Evolutionary conservation across 1,284 basidiomycete genomes (phyloP).

Genomic region (Ustilago cynodontis): DNA sequence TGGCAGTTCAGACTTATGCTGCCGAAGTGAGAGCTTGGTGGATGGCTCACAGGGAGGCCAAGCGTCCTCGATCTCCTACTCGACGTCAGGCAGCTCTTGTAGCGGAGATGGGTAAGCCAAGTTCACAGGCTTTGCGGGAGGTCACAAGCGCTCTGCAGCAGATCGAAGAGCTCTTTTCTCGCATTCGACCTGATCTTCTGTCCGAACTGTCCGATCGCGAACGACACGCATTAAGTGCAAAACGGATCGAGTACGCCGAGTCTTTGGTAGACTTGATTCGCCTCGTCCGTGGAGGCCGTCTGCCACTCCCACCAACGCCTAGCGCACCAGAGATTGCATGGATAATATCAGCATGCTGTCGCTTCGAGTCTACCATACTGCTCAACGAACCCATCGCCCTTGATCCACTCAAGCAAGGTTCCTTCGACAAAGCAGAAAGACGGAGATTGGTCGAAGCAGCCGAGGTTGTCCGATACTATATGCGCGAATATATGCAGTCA

Average conservation of each 20-base stretch:
- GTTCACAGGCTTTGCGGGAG: conserved; percentile 33
- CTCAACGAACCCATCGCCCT: conserved; percentile 7
- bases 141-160: conserved; percentile 27
- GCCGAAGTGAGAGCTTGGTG: conserved; percentile 44
- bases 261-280: conserved; percentile 37
- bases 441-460: conserved; percentile 21
- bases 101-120: conserved; percentile 29
- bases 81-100: conserved; percentile 32
- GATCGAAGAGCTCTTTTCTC: conserved; percentile 17
- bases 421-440: conserved; percentile 6
- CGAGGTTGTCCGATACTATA: conserved; percentile 25
- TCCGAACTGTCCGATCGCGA: conserved; percentile 17
- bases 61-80: conserved; percentile 7
- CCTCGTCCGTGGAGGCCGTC: conserved; percentile 18
- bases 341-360: conserved; percentile 46
- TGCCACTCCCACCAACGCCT: conserved; percentile 28
- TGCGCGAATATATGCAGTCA: conserved; percentile 37
- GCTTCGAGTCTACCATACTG: conserved; percentile 30
- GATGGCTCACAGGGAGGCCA: conserved; percentile 26
- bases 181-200: conserved; percentile 23
- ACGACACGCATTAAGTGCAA: conserved; percentile 17
- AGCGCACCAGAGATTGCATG: conserved; percentile 37
- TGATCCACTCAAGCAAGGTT: not conserved
- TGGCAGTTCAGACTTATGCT: conserved; percentile 30
- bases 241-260: conserved; percentile 32